Evolutionary conservation across 768 basidiomycete species (phyloP), one percentile per base, ranked within the genome.

Genomic region (Leucocoprinus birnbaumii): DNA sequence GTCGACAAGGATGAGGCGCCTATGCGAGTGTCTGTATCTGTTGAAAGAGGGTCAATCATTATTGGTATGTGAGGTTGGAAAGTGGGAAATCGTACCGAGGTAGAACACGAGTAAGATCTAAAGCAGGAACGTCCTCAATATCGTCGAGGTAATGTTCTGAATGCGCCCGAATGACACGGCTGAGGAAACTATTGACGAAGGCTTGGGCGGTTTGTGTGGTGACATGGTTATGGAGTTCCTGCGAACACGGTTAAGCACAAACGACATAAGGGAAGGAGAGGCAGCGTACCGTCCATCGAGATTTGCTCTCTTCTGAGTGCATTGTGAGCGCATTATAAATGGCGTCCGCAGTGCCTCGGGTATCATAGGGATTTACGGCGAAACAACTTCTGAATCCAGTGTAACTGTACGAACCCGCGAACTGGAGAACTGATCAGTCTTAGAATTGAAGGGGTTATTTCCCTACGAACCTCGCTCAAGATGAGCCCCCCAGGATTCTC

Each of bases 371-470:
- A 64, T 94, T 94, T 66, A 94, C 78, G 11, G 87, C 85, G 44
- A 94, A 89, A 60, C 91, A 94, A 11, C 87, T 89, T 38, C 91
- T 75, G 73, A 94, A 94, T 13, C 92, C 91, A 45, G 85, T 87
- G 64, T 91, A 92, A 61, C 84, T 87, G 65, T 94, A 94, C 4
- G 85, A 85, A 10, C 92, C 93, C 0, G 92, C 89, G 66, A 94
- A 94, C 84, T 91, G 53, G 8, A 55, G 18, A 48, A 27, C 50
- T 45, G 40, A 10, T 31, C 9, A 56, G 55, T 37, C 48, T n/a
- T n/a, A 47, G 19, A 16, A 3, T 19, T n/a, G 41, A 27, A 21
- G 25, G 7, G 38, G 13, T 11, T 35, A 48, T 47, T 7, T 45
- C 7, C 27, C 34, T 40, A 68, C 78, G 6, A 44, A 87, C 87